These are phyloP conservation scores for Fraxinus greggii DNA, from an alignment of 305 asterid species.

Conservation along the genomic window DNA sequence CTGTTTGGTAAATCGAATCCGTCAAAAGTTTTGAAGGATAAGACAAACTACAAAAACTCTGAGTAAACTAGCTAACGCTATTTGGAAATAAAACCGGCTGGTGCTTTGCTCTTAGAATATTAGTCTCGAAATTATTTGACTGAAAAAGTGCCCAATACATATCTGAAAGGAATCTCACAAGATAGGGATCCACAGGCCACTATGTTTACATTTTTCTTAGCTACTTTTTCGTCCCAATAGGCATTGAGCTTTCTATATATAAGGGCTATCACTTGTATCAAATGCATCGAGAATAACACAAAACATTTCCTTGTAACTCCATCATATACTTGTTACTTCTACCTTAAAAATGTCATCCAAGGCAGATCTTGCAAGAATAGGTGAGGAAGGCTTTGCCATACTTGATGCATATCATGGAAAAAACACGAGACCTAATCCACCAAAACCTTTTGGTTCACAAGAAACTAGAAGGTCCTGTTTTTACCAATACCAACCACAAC, in stretches of 20 bases:
- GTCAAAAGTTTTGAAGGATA: background rate
- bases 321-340: background rate
- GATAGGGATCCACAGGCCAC: background rate
- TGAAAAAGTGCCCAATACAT: background rate
- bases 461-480: conserved; percentile 21
- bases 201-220: background rate
- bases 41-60: background rate
- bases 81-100: background rate
- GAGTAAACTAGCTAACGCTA: background rate
- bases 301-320: conserved; percentile 1
- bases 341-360: conserved; percentile 24
- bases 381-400: conserved; percentile 34
- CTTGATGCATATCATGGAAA: conserved; percentile 20
- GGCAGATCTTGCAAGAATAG: conserved; percentile 29
- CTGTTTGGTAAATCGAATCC: background rate
- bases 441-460: conserved; percentile 12
- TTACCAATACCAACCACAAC: conserved; percentile 36
- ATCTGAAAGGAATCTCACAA: background rate
- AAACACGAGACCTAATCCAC: conserved; percentile 7
- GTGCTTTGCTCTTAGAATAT: background rate
- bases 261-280: conserved; percentile 14
- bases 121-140: background rate
- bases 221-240: background rate
- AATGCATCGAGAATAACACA: conserved; percentile 14
- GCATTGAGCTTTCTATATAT: conserved; percentile 24